phyloP scores from a whole-genome alignment of 768 basidiomycete species.

The Tulasnella sp. region DNA sequence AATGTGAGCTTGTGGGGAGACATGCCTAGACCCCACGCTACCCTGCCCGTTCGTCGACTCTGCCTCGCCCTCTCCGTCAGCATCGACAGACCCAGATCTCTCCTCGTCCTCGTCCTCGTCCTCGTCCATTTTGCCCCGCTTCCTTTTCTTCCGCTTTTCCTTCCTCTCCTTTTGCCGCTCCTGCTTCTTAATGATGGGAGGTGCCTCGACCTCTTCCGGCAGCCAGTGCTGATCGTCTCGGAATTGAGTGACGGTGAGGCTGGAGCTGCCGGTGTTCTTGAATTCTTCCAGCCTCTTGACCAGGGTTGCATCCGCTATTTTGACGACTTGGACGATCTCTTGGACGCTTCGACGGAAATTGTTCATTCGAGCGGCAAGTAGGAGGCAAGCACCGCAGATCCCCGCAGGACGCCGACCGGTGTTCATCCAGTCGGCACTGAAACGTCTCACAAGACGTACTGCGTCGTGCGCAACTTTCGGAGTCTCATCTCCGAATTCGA shows the following conservation, averaged over 20 bases:
- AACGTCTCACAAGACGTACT: constrained; percentile 85
- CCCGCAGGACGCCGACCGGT: constrained; percentile 93
- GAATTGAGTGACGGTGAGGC: constrained; percentile 83
- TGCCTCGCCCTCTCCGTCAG: not conserved
- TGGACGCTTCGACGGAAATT: constrained; percentile 90
- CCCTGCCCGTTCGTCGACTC: not conserved
- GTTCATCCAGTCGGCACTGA: constrained; percentile 97
- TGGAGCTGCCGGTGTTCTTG: constrained; percentile 80
- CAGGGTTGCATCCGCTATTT: constrained; percentile 94
- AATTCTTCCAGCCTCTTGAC: constrained; percentile 94
- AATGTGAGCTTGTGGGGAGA: not conserved
- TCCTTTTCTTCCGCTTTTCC: constrained; percentile 19
- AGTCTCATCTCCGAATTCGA: constrained; percentile 95
- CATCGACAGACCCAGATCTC: not conserved
- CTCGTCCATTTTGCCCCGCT: constrained; percentile 22
- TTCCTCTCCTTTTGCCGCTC: constrained; percentile 47
- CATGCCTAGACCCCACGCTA: not conserved
- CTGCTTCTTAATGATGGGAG: constrained; percentile 57
- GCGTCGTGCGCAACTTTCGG: constrained; percentile 90
- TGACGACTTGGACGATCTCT: constrained; percentile 97
- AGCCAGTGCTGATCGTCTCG: constrained; percentile 68
- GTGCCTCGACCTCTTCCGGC: constrained; percentile 88
- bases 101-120: constrained; percentile 24
- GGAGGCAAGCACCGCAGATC: constrained; percentile 92
- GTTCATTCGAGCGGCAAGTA: constrained; percentile 97